Evolutionary conservation across 305 asterid species (phyloP).

Genomic region (Euphrasia arctica): DNA sequence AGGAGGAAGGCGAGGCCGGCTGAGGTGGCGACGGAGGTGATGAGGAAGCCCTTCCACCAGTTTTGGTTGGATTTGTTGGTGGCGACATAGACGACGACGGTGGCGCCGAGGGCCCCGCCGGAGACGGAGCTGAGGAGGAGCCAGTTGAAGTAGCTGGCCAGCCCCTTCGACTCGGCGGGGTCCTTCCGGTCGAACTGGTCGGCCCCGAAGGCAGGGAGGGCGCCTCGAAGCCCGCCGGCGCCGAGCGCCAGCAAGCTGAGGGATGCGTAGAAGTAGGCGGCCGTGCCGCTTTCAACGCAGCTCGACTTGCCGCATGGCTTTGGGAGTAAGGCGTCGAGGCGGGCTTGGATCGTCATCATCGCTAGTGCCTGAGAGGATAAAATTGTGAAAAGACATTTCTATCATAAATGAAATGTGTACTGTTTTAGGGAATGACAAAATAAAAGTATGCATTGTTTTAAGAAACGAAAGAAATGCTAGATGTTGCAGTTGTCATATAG

Average conservation of each 20-base stretch:
- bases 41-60: constrained; percentile 67
- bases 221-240: constrained; percentile 49
- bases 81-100: constrained; percentile 45
- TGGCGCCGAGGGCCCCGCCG: constrained; percentile 43
- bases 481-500: constrained; percentile 8
- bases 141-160: constrained; percentile 60
- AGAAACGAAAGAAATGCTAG: no score
- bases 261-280: constrained; percentile 47
- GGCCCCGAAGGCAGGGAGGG: constrained; percentile 59
- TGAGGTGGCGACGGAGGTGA: constrained; percentile 31
- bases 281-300: constrained; percentile 37
- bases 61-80: constrained; percentile 45
- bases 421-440: no score
- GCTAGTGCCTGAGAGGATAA: constrained; percentile 36
- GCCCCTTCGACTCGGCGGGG: constrained; percentile 44
- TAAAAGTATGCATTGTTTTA: no score
- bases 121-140: constrained; percentile 40
- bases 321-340: constrained; percentile 40
- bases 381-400: background rate
- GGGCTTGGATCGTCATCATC: constrained; percentile 66
- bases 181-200: constrained; percentile 50
- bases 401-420: no score
- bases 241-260: constrained; percentile 47
- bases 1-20: constrained; percentile 34
- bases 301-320: constrained; percentile 44